Base-by-base conservation (phyloP, 306 rosid genomes). In the Lathyrus oleraceus region DNA sequence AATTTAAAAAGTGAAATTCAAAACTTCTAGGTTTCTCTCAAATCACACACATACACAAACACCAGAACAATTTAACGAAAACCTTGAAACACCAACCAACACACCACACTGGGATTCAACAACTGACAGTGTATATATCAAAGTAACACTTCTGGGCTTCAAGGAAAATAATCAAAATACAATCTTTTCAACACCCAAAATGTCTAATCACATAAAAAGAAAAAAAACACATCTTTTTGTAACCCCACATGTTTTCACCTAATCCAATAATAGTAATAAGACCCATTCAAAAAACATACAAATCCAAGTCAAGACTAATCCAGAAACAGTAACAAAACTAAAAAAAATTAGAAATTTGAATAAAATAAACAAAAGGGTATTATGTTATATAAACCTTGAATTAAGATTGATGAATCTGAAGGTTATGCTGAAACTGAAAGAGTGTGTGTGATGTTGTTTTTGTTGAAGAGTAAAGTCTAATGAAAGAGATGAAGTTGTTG, bases 341-440 rank as follows among this genome's bases (percentile, higher is more conserved):
- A 35, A 17, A 17, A 23, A 67, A 58, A 69, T 32, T 47, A 43
- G 0, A 78, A 51, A 23, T 40, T 36, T 15, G 39, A 61, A 70
- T 19, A 59, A 15, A 61, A 60, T 32, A 28, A 11, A 23, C 54
- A 65, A 71, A 36, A 69, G 32, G 45, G 67, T n/a, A 12, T 28
- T 8, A 5, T 1, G 9, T 19, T 10, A 3, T 0, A 5, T 12
- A 70, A 59, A 76, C 85, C 81, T 78, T 71, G 74, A 82, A 72
- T 72, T 68, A 10, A 65, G 74, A 45, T 28, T 62, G 74, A 45
- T 28, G 78, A 84, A 47, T 58, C 82, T 82, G 86, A 28, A 59
- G 23, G 62, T 43, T 27, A 5, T 53, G 60, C 27, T 51, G 15
- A 63, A 62, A 59, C 40, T n/a, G 64, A 69, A 40, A 19, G 42